Evolutionary conservation across 2,329 filamentous ascomycete species (phyloP).

Genomic region (Colletotrichum sp.): DNA sequence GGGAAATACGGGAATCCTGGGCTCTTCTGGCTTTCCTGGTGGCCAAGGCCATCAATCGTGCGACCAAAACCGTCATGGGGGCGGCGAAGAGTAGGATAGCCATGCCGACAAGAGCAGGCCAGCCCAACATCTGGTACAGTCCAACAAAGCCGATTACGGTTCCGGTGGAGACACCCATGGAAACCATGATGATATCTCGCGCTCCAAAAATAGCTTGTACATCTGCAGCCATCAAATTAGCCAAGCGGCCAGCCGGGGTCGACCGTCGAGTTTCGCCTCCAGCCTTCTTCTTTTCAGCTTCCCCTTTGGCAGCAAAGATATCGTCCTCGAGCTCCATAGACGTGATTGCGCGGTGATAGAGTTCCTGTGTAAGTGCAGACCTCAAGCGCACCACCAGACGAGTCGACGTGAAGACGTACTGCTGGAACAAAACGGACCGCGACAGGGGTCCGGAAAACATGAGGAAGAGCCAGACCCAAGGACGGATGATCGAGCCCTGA

Average conservation of each 20-base stretch:
- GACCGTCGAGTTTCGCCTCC: conserved; percentile 27
- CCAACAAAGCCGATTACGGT: conserved; percentile 54
- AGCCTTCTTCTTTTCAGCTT: conserved; percentile 28
- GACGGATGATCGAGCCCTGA: conserved; percentile 46
- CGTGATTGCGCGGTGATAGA: conserved; percentile 59
- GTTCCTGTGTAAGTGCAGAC: conserved; percentile 61
- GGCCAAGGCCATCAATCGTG: conserved; percentile 52
- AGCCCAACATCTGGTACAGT: conserved; percentile 61
- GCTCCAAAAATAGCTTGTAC: conserved; percentile 59
- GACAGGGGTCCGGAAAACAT: conserved; percentile 56
- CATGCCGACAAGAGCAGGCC: conserved; percentile 59
- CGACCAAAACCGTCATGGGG: conserved; percentile 56
- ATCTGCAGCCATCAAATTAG: conserved; percentile 65
- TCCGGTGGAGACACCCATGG: conserved; percentile 50
- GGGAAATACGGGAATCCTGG: conserved; percentile 62
- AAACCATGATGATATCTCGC: conserved; percentile 55
- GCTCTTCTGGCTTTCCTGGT: conserved; percentile 57
- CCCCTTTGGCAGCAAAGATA: conserved; percentile 40
- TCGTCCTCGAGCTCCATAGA: conserved; percentile 65
- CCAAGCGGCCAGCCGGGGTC: conserved; percentile 55
- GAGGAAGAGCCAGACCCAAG: conserved; percentile 59
- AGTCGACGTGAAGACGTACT: conserved; percentile 63
- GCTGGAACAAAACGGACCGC: conserved; percentile 57
- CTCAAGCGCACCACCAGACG: conserved; percentile 62
- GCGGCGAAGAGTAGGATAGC: conserved; percentile 50